Evolutionary conservation across 257 asterid genomes (phyloP).

Genomic region (Lithospermum erythrorhizon): DNA sequence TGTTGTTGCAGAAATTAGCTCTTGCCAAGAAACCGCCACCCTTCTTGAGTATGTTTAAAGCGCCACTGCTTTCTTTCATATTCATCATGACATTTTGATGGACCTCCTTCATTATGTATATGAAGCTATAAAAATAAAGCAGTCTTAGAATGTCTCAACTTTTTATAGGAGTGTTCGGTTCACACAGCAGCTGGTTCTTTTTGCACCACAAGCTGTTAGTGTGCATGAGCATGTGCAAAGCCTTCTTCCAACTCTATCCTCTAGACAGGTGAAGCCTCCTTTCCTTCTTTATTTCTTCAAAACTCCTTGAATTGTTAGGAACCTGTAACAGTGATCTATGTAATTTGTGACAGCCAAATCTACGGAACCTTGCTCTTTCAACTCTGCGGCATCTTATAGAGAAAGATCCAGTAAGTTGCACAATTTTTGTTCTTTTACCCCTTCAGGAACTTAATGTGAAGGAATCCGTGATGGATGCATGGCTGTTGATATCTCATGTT

Average conservation of each 20-base stretch:
- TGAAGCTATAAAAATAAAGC: not conserved
- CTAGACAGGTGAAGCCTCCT: conserved; percentile 68
- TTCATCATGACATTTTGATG: not conserved
- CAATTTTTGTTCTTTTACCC: conserved; percentile 7
- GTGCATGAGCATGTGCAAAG: conserved; percentile 88
- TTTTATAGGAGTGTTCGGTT: conserved; percentile 79
- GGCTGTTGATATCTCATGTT: not conserved
- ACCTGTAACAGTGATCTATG: conserved; percentile 19
- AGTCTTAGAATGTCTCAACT: conserved; percentile 12
- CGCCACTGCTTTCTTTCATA: conserved; percentile 5
- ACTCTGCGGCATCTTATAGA: conserved; percentile 96
- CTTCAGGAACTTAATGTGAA: conserved; percentile 2
- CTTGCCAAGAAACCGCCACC: conserved; percentile 80
- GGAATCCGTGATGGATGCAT: not conserved
- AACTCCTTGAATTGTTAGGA: not conserved
- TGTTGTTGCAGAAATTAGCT: conserved; percentile 94
- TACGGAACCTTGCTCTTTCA: conserved; percentile 84
- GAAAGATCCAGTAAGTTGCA: conserved; percentile 83
- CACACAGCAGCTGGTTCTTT: conserved; percentile 93
- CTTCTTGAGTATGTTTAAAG: conserved; percentile 69
- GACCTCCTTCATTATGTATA: not conserved
- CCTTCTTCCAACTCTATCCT: conserved; percentile 88
- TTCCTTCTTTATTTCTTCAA: not conserved
- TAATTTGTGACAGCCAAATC: conserved; percentile 63
- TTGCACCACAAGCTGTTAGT: conserved; percentile 94